Evolutionary conservation across 495 filamentous ascomycete species (phyloP), one percentile per base, ranked within the genome.

Genomic region (Opeltia flavorubescens): DNA sequence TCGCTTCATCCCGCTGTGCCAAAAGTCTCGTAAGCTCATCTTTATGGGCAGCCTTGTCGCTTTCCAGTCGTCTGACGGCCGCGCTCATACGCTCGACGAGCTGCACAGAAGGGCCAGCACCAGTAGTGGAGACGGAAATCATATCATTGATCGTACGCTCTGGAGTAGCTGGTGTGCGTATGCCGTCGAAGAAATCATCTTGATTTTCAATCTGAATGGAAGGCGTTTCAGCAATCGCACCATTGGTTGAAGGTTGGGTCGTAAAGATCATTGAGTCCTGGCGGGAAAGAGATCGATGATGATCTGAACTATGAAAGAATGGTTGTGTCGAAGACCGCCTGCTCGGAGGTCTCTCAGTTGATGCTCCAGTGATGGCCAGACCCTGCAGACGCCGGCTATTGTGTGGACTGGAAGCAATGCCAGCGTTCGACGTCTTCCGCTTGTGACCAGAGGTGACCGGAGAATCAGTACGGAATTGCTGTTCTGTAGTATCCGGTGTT

Each of bases 41-140:
- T 57, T 81, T 81, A 20, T 75, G 76, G 4, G 80, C 82, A 15
- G 87, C 82, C 54, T 89, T 89, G 56, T 96, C 93, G 50, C 80
- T 85, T 58, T 96, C 93, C 0, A 98, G 68, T 3, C 89, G 76
- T 24, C 91, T 81, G 20, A 99, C 86, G 1, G 87, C 83, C 29
- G 89, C 84, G 51, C 81, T 86, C 89, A 99, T 95, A 36, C 93
- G 82, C 62, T 96, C 91, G 4, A 99, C 87, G 0, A 99, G 74
- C 61, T 96, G 91, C 2, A 99, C 89, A 3, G 84, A 89, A 3
- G 91, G 91, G 0, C 91, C 91, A 0, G 91, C 86, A 5, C 78
- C 88, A 17, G 83, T 78, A 5, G 91, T 94, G 2, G 85, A 91
- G 15, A 85, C 86, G 12, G 84, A 91, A 26, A 94, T 74, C 59